Evolutionary conservation across 2,329 filamentous ascomycete species (phyloP), one percentile per base, ranked within the genome.

Genomic region (Acephala macrosclerotiorum): DNA sequence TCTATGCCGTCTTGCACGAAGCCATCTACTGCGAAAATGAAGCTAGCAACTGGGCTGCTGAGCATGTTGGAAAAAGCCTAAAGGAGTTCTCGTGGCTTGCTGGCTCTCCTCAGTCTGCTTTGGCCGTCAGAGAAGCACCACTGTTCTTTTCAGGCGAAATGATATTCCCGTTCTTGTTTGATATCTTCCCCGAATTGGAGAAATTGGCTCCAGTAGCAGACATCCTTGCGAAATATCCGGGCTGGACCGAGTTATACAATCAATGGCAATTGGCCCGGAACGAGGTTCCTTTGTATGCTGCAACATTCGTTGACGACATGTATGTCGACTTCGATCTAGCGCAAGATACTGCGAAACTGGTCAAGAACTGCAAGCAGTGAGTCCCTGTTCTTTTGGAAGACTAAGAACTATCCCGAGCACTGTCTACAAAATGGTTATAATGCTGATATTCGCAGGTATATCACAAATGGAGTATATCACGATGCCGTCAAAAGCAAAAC

Each of bases 61-160:
- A 90, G 45, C 84, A 89, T 2, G 80, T 94, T 61, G 83, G 90
- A 70, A 78, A 83, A 69, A 67, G 74, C 14, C 74, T 84, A 5
- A 73, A 78, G 2, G 71, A 80, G 35, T 89, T 84, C 70, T 71
- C 68, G 51, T 71, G 87, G 88, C 69, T 77, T 18, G 64, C 69
- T 2, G 68, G 65, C 18, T 67, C 70, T 3, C 74, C 74, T 3
- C 68, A 71, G 47, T 71, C 68, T 8, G 74, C 78, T 66, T 72
- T 76, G 1, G 73, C 75, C 26, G 78, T 81, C 60, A 73, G 82
- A 20, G 73, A 78, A 42, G 70, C 80, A 68, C 89, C 90, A 0
- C 81, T 96, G 25, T 91, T 86, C 77, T 97, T 97, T 80, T 93
- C 92, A 0, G 94, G 94, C 66, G 95, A 98, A 80, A 97, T 97